Base-by-base conservation (phyloP, 2,329 filamentous ascomycete genomes). In the Penicillium freii region DNA sequence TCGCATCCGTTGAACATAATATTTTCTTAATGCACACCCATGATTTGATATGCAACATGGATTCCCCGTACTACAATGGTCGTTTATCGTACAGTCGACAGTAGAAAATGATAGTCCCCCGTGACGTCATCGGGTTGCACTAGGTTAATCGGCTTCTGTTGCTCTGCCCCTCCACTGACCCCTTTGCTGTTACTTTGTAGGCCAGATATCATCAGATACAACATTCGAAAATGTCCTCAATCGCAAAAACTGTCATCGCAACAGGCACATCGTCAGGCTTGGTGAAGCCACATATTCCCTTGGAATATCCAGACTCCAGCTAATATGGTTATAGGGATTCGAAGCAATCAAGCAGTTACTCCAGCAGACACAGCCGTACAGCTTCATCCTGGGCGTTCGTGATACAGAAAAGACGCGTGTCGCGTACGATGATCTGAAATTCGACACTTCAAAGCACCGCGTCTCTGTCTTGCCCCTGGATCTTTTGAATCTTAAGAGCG, bases 261-360 rank as follows among this genome's bases (percentile, higher is more conserved):
- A 66, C 64, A 13, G 64, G 64, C 25, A 50, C 59, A 9, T 66
- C 64, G 2, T 66, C 64, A 1, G 64, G 64, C 36, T 44, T 66
- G 54, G 64, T 66, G 61, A 25, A 42, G 34, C 11, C 13, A 15
- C 10, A 36, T 27, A 36, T 27, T 11, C 29, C 13, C 11, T 23
- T 36, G 11, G n/a, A 38, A 40, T 23, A 39, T 25, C 27, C 27
- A 11, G 15, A 33, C 33, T 15, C 7, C 39, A 39, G 10, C 40
- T 57, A 51, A 59, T 25, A 27, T 39, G 27, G 34, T 36, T 1
- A 10, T 47, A 68, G 66, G 66, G 66, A 38, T 68, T 68, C n/a
- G 66, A 68, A 60, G 53, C 56, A 17, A 54, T 68, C 31, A 68
- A 68, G 34, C 66, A 68, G 36, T 38, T 68, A 11, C 60, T 68